Evolutionary conservation across 495 filamentous ascomycete species (phyloP).

Genomic region (Daldinia loculata): DNA sequence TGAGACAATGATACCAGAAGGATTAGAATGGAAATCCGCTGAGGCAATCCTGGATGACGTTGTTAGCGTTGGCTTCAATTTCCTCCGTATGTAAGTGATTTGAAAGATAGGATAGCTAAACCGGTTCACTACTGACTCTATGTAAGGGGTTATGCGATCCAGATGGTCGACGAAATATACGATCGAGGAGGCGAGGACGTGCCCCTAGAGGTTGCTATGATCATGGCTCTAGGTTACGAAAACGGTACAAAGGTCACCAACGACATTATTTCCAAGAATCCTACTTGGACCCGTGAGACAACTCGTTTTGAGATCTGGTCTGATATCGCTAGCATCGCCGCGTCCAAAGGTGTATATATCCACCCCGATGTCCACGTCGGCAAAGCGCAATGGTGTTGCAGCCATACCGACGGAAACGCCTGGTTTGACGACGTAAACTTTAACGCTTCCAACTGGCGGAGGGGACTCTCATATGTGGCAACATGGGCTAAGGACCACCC

Average conservation of each 20-base stretch:
- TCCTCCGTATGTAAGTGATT: slow-evolving; percentile 56
- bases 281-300: slow-evolving; percentile 53
- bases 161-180: slow-evolving; percentile 66
- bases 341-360: slow-evolving; percentile 58
- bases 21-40: slow-evolving; percentile 62
- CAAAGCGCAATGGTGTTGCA: slow-evolving; percentile 67
- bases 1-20: slow-evolving; percentile 67
- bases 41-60: slow-evolving; percentile 58
- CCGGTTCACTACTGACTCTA: neutral
- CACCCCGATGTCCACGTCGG: slow-evolving; percentile 67
- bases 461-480: slow-evolving; percentile 61
- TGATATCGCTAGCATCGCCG: slow-evolving; percentile 54
- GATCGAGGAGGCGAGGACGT: slow-evolving; percentile 58
- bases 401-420: slow-evolving; percentile 60
- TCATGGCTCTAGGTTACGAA: slow-evolving; percentile 52
- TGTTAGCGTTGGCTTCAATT: slow-evolving; percentile 59
- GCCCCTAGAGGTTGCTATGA: slow-evolving; percentile 53
- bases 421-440: slow-evolving; percentile 67
- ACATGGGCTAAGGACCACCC: slow-evolving; percentile 56
- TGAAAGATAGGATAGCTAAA: neutral
- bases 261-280: slow-evolving; percentile 57
- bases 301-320: slow-evolving; percentile 56
- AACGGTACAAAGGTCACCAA: slow-evolving; percentile 58
- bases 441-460: slow-evolving; percentile 58
- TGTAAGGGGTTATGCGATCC: slow-evolving; percentile 59